phyloP scores from a whole-genome alignment of 139 green algal species.

The Nannochloris sp. region DNA sequence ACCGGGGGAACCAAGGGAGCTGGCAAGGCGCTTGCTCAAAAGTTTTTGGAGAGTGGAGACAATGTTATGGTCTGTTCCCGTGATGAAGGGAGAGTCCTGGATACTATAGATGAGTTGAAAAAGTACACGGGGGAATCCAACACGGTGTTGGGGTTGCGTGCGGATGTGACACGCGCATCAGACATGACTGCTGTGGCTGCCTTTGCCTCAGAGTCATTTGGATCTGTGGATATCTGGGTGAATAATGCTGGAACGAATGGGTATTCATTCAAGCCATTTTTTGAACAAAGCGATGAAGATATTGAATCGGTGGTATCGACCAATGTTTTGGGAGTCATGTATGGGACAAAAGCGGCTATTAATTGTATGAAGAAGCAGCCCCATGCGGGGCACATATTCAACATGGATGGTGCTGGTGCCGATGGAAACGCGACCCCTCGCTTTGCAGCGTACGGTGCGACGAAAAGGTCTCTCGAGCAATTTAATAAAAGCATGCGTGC shows the following conservation, averaged over 20 bases:
- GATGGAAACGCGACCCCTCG: constrained; percentile 66
- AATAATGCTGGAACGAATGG: constrained; percentile 78
- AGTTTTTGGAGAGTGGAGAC: constrained; percentile 60
- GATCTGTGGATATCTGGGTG: constrained; percentile 41
- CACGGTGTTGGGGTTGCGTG: constrained; percentile 36
- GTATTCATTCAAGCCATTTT: constrained; percentile 70
- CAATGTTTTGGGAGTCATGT: constrained; percentile 86
- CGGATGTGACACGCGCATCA: constrained; percentile 47
- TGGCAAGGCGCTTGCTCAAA: constrained; percentile 63
- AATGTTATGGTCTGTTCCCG: constrained; percentile 68
- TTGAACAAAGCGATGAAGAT: constrained; percentile 52
- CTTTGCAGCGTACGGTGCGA: constrained; percentile 92
- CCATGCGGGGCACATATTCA: constrained; percentile 78
- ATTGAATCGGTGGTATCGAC: constrained; percentile 77
- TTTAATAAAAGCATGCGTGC: constrained; percentile 57
- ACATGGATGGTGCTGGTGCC: constrained; percentile 85
- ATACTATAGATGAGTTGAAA: constrained; percentile 43
- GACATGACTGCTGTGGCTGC: constrained; percentile 58
- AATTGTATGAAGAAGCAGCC: constrained; percentile 71
- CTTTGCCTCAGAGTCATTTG: constrained; percentile 38
- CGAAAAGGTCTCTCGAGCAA: constrained; percentile 81
- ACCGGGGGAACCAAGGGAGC: constrained; percentile 56
- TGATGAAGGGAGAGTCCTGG: constrained; percentile 34
- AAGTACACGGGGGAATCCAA: not conserved
- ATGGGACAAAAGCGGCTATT: constrained; percentile 84